Conservation (phyloP, 2,329 filamentous ascomycete genomes). For the Aspergillus eucalypticola region DNA sequence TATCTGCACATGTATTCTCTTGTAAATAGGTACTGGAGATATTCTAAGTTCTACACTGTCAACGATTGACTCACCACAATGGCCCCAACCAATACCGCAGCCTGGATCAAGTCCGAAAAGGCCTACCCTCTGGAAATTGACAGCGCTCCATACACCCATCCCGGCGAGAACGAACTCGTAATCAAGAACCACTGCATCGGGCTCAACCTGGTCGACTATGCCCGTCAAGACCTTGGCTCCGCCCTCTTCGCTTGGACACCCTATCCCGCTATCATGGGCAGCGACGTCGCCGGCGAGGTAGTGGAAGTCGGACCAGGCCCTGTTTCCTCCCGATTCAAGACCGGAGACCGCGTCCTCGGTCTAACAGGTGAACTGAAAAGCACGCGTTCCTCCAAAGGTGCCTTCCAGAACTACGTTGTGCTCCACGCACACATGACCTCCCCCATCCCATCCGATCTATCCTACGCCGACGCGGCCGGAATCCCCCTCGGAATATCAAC, state of each 20-base stretch:
- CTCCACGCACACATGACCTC: constrained; percentile 17
- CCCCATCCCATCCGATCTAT: constrained; percentile 16
- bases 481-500: constrained; percentile 25
- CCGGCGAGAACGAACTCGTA: constrained; percentile 40
- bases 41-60: too few species aligned
- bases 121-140: constrained; percentile 35
- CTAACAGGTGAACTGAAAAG: constrained; percentile 18
- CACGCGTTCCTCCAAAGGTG: constrained; percentile 18
- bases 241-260: constrained; percentile 30
- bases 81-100: constrained; percentile 32
- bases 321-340: constrained; percentile 32
- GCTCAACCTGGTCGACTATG: constrained; percentile 49
- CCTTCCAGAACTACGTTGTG: constrained; percentile 29
- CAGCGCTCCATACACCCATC: constrained; percentile 40
- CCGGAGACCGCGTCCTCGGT: constrained; percentile 49
- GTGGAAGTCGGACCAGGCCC: constrained; percentile 36
- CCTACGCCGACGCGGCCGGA: constrained; percentile 22
- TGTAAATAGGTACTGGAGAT: too few species aligned
- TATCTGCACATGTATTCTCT: too few species aligned
- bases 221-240: constrained; percentile 32
- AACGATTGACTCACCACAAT: background rate
- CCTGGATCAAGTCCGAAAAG: constrained; percentile 37
- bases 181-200: constrained; percentile 45
- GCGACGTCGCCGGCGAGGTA: constrained; percentile 49
- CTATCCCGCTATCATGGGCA: constrained; percentile 43